Evolutionary conservation across 1,139 yeast species (phyloP).

Genomic region (Candida gigantensis): DNA sequence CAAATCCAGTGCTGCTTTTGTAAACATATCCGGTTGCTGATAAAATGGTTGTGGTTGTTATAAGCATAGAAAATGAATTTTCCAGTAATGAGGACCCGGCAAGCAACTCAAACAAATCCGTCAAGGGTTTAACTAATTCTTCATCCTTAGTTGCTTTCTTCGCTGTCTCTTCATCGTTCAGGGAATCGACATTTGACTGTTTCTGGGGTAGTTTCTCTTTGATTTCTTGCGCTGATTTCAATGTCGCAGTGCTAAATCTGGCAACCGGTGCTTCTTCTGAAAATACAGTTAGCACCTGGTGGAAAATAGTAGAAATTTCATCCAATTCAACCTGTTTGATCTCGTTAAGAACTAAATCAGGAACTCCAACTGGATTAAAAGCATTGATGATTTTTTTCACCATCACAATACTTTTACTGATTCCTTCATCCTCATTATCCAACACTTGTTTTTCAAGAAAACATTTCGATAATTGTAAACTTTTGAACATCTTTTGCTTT

Average conservation of each 20-base stretch:
- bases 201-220: constrained; percentile 47
- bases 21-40: constrained; percentile 40
- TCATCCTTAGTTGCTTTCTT: constrained; percentile 19
- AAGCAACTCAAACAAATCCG: constrained; percentile 39
- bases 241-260: constrained; percentile 18
- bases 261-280: constrained; percentile 25
- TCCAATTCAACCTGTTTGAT: constrained; percentile 3
- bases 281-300: constrained; percentile 24
- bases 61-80: constrained; percentile 37
- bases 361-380: constrained; percentile 16
- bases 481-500: constrained; percentile 32
- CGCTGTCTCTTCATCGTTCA: constrained; percentile 4
- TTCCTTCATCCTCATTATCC: constrained; percentile 2
- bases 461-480: constrained; percentile 41
- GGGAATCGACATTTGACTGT: constrained; percentile 56
- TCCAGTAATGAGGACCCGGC: constrained; percentile 36
- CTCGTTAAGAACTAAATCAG: not conserved
- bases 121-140: constrained; percentile 25
- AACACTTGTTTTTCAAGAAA: constrained; percentile 24
- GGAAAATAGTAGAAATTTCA: not conserved
- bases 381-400: constrained; percentile 29
- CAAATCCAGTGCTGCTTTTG: constrained; percentile 19
- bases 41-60: constrained; percentile 42
- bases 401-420: constrained; percentile 21
- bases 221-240: constrained; percentile 26